Conservation (phyloP, 2,329 filamentous ascomycete genomes). For the Nothomitra cinnamomea region DNA sequence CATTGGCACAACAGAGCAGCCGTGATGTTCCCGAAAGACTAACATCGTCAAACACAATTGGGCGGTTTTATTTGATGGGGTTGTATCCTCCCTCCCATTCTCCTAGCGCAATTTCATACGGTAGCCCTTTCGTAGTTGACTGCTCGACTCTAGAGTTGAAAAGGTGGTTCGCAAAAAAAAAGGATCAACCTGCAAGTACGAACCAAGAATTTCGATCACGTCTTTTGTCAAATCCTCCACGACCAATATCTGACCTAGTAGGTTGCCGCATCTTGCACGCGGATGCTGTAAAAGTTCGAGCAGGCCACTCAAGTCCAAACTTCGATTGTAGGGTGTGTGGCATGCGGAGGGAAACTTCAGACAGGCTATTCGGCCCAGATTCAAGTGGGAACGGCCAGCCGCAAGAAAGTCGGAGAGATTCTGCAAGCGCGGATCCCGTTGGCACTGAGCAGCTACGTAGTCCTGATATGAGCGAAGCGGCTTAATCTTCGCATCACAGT, state of each 20-base stretch:
- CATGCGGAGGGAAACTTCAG: not conserved
- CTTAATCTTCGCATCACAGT: no score
- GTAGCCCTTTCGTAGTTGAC: not conserved
- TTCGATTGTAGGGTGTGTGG: not conserved
- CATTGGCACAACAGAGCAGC: slow-evolving; percentile 1
- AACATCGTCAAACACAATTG: not conserved
- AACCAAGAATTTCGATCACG: slow-evolving; percentile 2
- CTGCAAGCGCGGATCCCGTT: not conserved
- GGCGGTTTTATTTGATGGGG: not conserved
- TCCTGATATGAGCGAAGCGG: not conserved
- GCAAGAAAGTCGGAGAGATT: slow-evolving; percentile 1
- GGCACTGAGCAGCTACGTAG: not conserved
- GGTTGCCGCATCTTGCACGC: not conserved
- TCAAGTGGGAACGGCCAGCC: not conserved
- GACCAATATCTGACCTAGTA: not conserved
- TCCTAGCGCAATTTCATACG: not conserved
- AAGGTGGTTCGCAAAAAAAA: slow-evolving; percentile 4
- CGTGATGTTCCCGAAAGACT: not conserved
- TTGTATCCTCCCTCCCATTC: not conserved
- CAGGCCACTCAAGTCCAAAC: not conserved
- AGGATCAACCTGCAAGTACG: slow-evolving; percentile 5
- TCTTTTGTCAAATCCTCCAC: slow-evolving; percentile 4
- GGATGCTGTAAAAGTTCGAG: not conserved
- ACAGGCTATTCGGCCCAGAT: not conserved
- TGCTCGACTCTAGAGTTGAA: not conserved